A percentile compares a stretch with the other conserved stretches of the same genome.
These are phyloP conservation scores for Claviceps sp. DNA, from an alignment of 2,329 filamentous ascomycete species.

Conservation along the genomic window DNA sequence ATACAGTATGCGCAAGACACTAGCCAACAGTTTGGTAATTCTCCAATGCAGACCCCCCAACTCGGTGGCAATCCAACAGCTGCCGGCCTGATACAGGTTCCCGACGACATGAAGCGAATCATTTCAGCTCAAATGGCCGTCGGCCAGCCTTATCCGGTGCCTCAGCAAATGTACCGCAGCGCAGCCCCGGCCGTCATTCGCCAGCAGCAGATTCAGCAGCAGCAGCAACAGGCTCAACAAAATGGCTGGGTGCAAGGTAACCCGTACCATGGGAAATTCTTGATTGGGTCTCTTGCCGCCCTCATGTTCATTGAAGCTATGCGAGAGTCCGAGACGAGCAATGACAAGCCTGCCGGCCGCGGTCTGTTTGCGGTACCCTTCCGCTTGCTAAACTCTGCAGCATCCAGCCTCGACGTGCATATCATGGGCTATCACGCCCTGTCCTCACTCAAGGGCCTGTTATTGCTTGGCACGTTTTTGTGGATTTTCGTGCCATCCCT, in stretches of 20 bases:
- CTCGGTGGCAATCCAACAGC: slow-evolving; percentile 25
- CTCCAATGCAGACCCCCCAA: slow-evolving; percentile 28
- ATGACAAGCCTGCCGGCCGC: slow-evolving; percentile 49
- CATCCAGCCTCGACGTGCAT: slow-evolving; percentile 35
- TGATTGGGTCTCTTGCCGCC: slow-evolving; percentile 84
- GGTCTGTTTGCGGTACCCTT: slow-evolving; percentile 54
- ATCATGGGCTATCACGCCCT: slow-evolving; percentile 42
- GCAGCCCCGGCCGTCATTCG: slow-evolving; percentile 32
- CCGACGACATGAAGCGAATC: slow-evolving; percentile 51
- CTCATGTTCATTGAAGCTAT: slow-evolving; percentile 85
- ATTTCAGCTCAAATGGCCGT: slow-evolving; percentile 42
- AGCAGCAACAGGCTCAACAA: slow-evolving; percentile 34
- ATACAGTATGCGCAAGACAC: slow-evolving; percentile 32
- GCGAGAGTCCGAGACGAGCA: slow-evolving; percentile 50
- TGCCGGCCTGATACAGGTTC: slow-evolving; percentile 51
- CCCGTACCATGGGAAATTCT: slow-evolving; percentile 60
- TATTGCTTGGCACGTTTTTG: slow-evolving; percentile 39
- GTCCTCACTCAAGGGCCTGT: slow-evolving; percentile 36
- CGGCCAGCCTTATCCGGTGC: slow-evolving; percentile 39
- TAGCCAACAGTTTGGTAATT: slow-evolving; percentile 32
- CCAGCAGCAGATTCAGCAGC: slow-evolving; percentile 44
- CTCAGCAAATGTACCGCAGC: slow-evolving; percentile 32
- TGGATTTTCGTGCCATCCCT: slow-evolving; percentile 43
- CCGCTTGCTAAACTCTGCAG: slow-evolving; percentile 37
- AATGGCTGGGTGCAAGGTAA: slow-evolving; percentile 39